A percentile compares a stretch with the other conserved stretches of the same genome.
Conservation (phyloP, 2,329 filamentous ascomycete genomes). For the Stromatinia cepivora region DNA sequence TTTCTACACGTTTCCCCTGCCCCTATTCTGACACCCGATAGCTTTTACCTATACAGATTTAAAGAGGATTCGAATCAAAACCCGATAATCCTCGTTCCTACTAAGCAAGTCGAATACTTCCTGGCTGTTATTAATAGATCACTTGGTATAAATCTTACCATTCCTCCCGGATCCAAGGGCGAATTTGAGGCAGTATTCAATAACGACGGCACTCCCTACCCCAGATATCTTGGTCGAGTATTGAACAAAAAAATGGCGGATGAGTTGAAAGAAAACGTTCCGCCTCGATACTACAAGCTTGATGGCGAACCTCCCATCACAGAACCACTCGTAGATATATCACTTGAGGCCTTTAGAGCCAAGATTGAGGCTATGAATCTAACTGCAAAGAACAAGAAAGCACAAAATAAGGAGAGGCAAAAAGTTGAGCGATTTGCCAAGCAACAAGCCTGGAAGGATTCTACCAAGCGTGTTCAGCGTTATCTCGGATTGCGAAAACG, state of each 20-base stretch:
- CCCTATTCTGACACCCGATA: conserved; percentile 39
- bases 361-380: conserved; percentile 55
- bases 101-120: conserved; percentile 63
- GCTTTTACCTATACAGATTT: conserved; percentile 66
- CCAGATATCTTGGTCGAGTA: conserved; percentile 65
- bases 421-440: conserved; percentile 50
- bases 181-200: conserved; percentile 65
- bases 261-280: conserved; percentile 38
- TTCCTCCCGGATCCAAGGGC: conserved; percentile 55
- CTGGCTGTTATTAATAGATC: conserved; percentile 64
- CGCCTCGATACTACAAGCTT: conserved; percentile 35
- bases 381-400: conserved; percentile 49
- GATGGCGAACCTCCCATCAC: conserved; percentile 35
- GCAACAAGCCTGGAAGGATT: conserved; percentile 53
- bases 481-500: conserved; percentile 67
- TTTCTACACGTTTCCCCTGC: not conserved
- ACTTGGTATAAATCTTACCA: conserved; percentile 53
- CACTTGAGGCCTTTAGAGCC: conserved; percentile 51
- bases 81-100: conserved; percentile 67
- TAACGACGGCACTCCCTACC: conserved; percentile 58
- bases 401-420: conserved; percentile 50
- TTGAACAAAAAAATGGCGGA: conserved; percentile 44
- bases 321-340: conserved; percentile 40
- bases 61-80: conserved; percentile 46
- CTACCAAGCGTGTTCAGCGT: conserved; percentile 64